Evolutionary conservation across 2,329 filamentous ascomycete genomes (phyloP), one percentile per base, ranked within the genome.

Genomic region (Colletotrichum sp.): DNA sequence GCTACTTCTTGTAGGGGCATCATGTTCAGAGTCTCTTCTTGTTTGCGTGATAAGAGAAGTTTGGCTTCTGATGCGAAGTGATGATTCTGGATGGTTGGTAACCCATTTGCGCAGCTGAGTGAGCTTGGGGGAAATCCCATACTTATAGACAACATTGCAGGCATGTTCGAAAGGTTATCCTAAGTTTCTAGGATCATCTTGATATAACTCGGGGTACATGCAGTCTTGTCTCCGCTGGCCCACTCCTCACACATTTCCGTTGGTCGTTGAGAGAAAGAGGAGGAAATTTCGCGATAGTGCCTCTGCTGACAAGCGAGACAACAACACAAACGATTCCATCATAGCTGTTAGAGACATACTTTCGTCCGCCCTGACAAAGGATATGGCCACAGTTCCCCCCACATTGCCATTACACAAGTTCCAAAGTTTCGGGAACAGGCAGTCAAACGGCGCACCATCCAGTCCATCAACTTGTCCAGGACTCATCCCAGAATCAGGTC

Each of bases 381-480:
- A 48, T 4, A 48, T 2, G 0, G n/a, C 44, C n/a, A 48, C 11
- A 48, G 11, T 22, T 3, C 2, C 44, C n/a, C n/a, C 11, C 9
- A 12, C 19, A 0, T n/a, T 3, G 0, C 44, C 0, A 22, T 52
- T 4, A 13, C 19, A 13, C n/a, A 52, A 22, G 0, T 0, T 8
- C 11, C 0, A 52, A 0, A 3, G 39, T 52, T 22, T 52, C n/a
- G 44, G 44, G 44, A 13, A 22, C 44, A 52, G 44, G n/a, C n/a
- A 52, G 44, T 13, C 11, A 22, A 52, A 22, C 19, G n/a, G 8
- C 19, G 19, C 44, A 2, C 12, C 44, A 52, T 48, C n/a, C 44
- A 22, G 44, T 4, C n/a, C n/a, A 4, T 22, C n/a, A 7, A 7
- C 44, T 22, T n/a, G n/a, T 48, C 44, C 1, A 8, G n/a, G n/a